These are phyloP conservation scores for Anisodus tanguticus DNA, from an alignment of 257 asterid species.

Conservation along the genomic window DNA sequence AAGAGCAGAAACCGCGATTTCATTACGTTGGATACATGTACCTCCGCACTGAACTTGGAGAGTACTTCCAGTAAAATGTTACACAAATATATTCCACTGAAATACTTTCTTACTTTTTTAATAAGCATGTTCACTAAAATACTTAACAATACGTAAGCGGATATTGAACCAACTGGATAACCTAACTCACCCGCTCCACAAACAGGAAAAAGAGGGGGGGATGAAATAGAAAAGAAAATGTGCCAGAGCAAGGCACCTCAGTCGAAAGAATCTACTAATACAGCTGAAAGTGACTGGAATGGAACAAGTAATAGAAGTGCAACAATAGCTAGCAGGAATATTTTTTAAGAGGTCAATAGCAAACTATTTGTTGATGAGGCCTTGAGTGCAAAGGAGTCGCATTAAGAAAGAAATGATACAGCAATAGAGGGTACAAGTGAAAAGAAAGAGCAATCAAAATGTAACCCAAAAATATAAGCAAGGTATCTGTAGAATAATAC, in stretches of 20 bases:
- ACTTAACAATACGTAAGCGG: background rate
- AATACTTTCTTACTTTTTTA: background rate
- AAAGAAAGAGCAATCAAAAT: background rate
- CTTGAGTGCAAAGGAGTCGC: background rate
- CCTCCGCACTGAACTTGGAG: background rate
- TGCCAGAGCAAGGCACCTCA: background rate
- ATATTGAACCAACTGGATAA: background rate
- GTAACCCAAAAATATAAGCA: background rate
- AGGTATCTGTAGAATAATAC: background rate
- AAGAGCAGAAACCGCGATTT: constrained; percentile 7
- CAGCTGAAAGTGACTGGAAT: constrained; percentile 1
- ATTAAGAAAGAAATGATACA: background rate
- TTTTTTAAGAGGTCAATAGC: background rate
- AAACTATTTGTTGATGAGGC: background rate
- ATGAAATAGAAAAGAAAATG: background rate
- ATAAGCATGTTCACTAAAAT: background rate
- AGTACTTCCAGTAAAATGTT: background rate
- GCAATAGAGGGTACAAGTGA: background rate
- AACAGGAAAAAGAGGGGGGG: background rate
- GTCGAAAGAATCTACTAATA: background rate
- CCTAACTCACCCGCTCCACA: background rate
- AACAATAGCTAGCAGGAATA: constrained; percentile 14
- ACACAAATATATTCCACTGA: background rate
- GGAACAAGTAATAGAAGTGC: background rate
- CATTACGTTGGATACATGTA: constrained; percentile 12